A percentile compares a stretch with the other conserved stretches of the same genome.
These are phyloP conservation scores for Suillus decipiens DNA, from an alignment of 768 basidiomycete species.

Conservation along the genomic window DNA sequence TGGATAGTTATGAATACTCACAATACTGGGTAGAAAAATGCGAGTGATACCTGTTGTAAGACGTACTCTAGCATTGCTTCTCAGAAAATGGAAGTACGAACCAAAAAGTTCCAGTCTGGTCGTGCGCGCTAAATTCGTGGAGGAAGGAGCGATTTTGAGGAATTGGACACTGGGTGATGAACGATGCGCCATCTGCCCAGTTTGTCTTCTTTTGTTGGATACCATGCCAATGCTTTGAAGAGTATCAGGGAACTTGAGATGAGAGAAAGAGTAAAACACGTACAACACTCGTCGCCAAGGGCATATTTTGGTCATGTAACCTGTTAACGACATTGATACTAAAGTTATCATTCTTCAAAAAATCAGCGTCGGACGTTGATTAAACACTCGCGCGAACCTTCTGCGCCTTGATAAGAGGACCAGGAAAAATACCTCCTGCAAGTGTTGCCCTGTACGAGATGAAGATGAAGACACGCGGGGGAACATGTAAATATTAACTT, in stretches of 20 bases:
- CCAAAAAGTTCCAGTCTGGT: slow-evolving; percentile 51
- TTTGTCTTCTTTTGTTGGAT: slow-evolving; percentile 35
- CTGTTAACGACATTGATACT: slow-evolving; percentile 39
- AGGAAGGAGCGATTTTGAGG: slow-evolving; percentile 38
- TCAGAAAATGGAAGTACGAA: background rate
- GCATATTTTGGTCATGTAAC: slow-evolving; percentile 35
- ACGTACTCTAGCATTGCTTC: background rate
- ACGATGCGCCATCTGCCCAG: slow-evolving; percentile 42
- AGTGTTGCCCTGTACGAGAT: slow-evolving; percentile 38
- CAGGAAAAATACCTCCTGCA: slow-evolving; percentile 49
- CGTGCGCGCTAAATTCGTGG: slow-evolving; percentile 40
- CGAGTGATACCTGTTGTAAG: slow-evolving; percentile 38
- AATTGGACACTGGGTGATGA: slow-evolving; percentile 50
- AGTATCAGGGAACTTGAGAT: background rate
- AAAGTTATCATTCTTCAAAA: slow-evolving; percentile 32
- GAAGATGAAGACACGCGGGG: background rate
- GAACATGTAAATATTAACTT: slow-evolving; percentile 11
- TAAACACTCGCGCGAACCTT: slow-evolving; percentile 33
- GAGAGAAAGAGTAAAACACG: slow-evolving; percentile 16
- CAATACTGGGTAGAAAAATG: slow-evolving; percentile 42
- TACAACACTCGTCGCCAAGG: slow-evolving; percentile 37
- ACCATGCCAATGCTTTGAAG: slow-evolving; percentile 37
- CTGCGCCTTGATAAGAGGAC: slow-evolving; percentile 45
- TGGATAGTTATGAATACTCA: slow-evolving; percentile 33
- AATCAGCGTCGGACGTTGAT: background rate